These are phyloP conservation scores for Raphanus hybrid DNA, from an alignment of 441 rosid genomes.

Conservation along the genomic window DNA sequence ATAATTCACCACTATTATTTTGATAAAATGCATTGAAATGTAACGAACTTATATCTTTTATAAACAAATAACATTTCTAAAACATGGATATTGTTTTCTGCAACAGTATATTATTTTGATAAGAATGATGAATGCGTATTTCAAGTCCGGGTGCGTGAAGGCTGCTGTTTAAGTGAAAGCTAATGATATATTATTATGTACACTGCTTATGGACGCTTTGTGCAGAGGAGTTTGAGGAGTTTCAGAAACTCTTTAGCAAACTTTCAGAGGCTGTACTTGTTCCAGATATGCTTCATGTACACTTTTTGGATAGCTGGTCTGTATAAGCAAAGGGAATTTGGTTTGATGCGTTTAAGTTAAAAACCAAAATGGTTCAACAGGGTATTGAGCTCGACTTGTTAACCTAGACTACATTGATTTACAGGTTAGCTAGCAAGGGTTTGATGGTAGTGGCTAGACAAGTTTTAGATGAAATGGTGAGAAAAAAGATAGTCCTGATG, in stretches of 20 bases:
- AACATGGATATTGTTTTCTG: too few relatives aligned
- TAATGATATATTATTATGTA: conserved; percentile 34
- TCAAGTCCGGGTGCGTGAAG: too few relatives aligned
- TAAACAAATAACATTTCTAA: too few relatives aligned
- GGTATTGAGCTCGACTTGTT: conserved; percentile 48
- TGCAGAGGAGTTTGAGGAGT: conserved; percentile 48
- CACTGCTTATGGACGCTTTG: conserved; percentile 45
- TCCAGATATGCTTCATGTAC: conserved; percentile 47
- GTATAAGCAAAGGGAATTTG: conserved; percentile 47
- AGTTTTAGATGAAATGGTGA: conserved; percentile 47
- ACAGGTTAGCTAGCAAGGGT: conserved; percentile 43
- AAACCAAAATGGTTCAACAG: conserved; percentile 46
- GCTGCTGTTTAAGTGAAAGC: conserved; percentile 32
- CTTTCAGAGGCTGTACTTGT: conserved; percentile 44
- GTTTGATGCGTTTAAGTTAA: conserved; percentile 46
- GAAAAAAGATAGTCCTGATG: conserved; percentile 44
- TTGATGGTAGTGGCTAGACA: conserved; percentile 52
- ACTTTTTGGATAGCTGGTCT: conserved; percentile 52
- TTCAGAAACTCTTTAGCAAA: conserved; percentile 40
- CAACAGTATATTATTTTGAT: not conserved
- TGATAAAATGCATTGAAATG: too few relatives aligned
- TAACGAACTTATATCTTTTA: too few relatives aligned
- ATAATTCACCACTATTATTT: too few relatives aligned
- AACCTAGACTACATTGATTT: conserved; percentile 47
- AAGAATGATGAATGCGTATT: not conserved